Percentiles rank a stretch among this genome's conserved stretches.
Conservation (phyloP, 139 green algal genomes). For the Chlorella sp. region DNA sequence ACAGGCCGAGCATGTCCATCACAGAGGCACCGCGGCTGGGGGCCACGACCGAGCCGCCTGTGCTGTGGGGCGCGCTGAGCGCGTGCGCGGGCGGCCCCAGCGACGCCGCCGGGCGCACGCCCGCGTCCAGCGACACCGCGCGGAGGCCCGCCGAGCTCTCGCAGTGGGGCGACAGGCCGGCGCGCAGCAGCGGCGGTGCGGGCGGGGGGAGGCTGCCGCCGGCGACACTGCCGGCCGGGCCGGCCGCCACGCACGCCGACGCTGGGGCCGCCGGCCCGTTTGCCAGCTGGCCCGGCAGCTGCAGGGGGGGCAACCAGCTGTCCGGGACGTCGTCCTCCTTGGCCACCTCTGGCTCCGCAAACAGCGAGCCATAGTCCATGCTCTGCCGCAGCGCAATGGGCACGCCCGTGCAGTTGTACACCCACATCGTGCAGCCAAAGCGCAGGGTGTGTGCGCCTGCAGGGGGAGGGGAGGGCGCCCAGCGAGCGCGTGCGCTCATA, state of each 20-base stretch:
- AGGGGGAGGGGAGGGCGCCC: too few species aligned
- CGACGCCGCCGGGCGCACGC: not conserved
- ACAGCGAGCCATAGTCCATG: not conserved
- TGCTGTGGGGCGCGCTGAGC: constrained; percentile 13
- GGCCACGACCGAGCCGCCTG: constrained; percentile 10
- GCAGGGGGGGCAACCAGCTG: constrained; percentile 28
- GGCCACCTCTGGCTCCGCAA: not conserved
- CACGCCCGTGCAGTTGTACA: constrained; percentile 77
- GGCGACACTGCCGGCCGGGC: too few species aligned
- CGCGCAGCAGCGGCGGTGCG: not conserved
- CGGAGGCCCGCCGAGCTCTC: constrained; percentile 1
- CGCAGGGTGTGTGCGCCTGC: constrained; percentile 31
- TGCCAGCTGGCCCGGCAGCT: not conserved
- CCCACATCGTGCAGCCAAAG: constrained; percentile 60
- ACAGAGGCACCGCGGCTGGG: constrained; percentile 14
- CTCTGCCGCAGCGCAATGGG: constrained; percentile 53
- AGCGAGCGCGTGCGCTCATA: too few species aligned
- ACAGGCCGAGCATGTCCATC: constrained; percentile 26
- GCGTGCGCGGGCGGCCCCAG: not conserved
- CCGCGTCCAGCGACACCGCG: not conserved
- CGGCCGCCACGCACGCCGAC: too few species aligned
- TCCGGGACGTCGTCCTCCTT: constrained; percentile 24
- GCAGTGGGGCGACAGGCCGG: not conserved
- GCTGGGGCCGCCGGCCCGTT: not conserved
- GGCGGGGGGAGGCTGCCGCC: not conserved